Evolutionary conservation across 345 rosid genomes (phyloP), one percentile per base, ranked within the genome.

Genomic region (Camelina sativa): DNA sequence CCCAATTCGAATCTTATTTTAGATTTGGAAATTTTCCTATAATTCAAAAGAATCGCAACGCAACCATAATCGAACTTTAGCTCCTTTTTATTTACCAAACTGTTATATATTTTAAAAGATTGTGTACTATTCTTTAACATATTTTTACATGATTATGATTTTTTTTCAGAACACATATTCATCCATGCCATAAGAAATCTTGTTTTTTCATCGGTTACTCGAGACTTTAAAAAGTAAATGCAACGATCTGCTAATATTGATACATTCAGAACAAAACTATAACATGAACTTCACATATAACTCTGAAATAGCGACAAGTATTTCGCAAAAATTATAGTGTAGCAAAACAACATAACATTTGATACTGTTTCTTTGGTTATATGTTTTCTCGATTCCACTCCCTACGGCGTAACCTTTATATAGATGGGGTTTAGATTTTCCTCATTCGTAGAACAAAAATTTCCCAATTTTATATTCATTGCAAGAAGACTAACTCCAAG

Each of bases 1-100:
- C 8, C 8, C 53, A 62, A 62, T 62, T 15, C 22, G 38, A 62
- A 43, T 62, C 53, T 44, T 23, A 25, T 44, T 25, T 43, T 63
- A 44, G 15, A 25, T 63, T 63, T 43, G 37, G 37, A 25, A 62
- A 15, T 4, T 62, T 61, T 20, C 65, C 17, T 38, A 61, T 3
- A 7, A 17, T 59, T 35, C 25, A 59, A 59, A 59, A 35, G 46
- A 17, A 25, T 25, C 28, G 28, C 28, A 23, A 2, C 10, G 44
- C 44, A 32, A 54, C 8, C 16, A 25, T 8, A 54, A 22, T 51
- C 28, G 2, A 12, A 13, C 16, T 12, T 10, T 12, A 13, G 7
- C n/a, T 11, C 12, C 47, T 12, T 43, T 43, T 37, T 8, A 9
- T 37, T 9, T 37, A 37, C 41, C 41, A 37, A 37, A 37, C 0